Evolutionary conservation across 2,329 filamentous ascomycete species (phyloP).

Genomic region (Mycocentrospora acerina): DNA sequence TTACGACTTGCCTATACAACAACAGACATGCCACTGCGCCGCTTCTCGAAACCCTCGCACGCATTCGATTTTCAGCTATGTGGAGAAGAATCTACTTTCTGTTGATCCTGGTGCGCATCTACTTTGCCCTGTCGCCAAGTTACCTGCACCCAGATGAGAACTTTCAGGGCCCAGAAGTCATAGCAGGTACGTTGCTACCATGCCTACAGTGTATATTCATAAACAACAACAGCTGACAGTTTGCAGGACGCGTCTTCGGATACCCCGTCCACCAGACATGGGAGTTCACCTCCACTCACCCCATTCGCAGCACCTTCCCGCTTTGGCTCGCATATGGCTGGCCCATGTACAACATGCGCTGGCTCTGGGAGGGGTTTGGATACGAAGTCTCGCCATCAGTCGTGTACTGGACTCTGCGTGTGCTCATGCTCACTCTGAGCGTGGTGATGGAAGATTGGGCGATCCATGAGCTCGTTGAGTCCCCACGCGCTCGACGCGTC

Average conservation of each 20-base stretch:
- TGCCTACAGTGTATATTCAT: slow-evolving; percentile 1
- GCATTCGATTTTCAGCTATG: slow-evolving; percentile 56
- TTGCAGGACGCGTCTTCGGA: slow-evolving; percentile 81
- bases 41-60: slow-evolving; percentile 13
- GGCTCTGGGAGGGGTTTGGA: slow-evolving; percentile 86
- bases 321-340: slow-evolving; percentile 94
- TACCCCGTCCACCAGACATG: slow-evolving; percentile 89
- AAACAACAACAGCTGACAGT: slow-evolving; percentile 11
- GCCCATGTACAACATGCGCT: slow-evolving; percentile 88
- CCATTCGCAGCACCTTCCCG: slow-evolving; percentile 94
- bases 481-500: slow-evolving; percentile 67
- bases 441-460: slow-evolving; percentile 99
- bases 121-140: slow-evolving; percentile 91
- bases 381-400: slow-evolving; percentile 79
- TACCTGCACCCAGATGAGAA: slow-evolving; percentile 99
- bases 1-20: slow-evolving; percentile 13
- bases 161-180: slow-evolving; percentile 96
- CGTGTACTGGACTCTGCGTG: slow-evolving; percentile 85
- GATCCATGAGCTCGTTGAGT: slow-evolving; percentile 83
- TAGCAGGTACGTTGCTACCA: slow-evolving; percentile 82
- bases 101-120: slow-evolving; percentile 82
- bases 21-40: slow-evolving; percentile 36
- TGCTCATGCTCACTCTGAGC: slow-evolving; percentile 91
- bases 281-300: slow-evolving; percentile 88
- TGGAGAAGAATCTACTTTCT: slow-evolving; percentile 89